Conservation (phyloP, 495 filamentous ascomycete species). For the Penicillium chermesinum region DNA sequence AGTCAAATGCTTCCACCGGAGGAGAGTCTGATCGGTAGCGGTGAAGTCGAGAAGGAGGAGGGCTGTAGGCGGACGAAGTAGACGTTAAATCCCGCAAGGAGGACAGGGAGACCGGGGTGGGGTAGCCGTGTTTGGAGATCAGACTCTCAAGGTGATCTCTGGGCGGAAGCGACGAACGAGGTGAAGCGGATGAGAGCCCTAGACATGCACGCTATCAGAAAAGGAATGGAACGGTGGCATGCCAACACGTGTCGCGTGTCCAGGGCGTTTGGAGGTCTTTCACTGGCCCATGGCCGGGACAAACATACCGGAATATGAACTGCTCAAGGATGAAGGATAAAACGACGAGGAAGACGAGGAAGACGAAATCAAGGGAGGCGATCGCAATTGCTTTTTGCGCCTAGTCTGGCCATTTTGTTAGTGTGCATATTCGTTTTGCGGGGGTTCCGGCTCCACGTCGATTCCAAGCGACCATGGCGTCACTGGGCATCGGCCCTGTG, state of each 20-base stretch:
- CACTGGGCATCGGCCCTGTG: not conserved
- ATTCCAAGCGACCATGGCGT: not conserved
- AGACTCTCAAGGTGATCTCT: slow-evolving; percentile 70
- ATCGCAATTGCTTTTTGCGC: slow-evolving; percentile 9
- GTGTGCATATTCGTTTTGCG: not conserved
- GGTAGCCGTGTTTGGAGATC: slow-evolving; percentile 42
- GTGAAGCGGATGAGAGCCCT: slow-evolving; percentile 46
- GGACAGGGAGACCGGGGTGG: slow-evolving; percentile 59
- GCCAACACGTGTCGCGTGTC: slow-evolving; percentile 30
- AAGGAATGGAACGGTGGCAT: slow-evolving; percentile 36
- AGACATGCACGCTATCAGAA: slow-evolving; percentile 55
- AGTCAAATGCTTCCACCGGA: slow-evolving; percentile 23
- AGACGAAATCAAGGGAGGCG: slow-evolving; percentile 9
- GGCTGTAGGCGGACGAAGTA: slow-evolving; percentile 58
- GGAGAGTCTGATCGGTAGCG: slow-evolving; percentile 11
- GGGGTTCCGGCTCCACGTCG: slow-evolving; percentile 7
- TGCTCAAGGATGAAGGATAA: slow-evolving; percentile 35
- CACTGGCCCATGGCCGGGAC: too few relatives aligned
- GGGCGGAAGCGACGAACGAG: slow-evolving; percentile 40
- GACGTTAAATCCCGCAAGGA: slow-evolving; percentile 71
- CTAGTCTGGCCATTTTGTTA: not conserved
- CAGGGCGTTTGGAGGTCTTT: too few relatives aligned
- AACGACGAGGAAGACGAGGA: slow-evolving; percentile 29
- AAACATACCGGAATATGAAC: slow-evolving; percentile 24
- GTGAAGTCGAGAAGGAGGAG: slow-evolving; percentile 33